Evolutionary conservation across 2,329 filamentous ascomycete species (phyloP), one percentile per base, ranked within the genome.

Genomic region (Lecanicillium sp.): DNA sequence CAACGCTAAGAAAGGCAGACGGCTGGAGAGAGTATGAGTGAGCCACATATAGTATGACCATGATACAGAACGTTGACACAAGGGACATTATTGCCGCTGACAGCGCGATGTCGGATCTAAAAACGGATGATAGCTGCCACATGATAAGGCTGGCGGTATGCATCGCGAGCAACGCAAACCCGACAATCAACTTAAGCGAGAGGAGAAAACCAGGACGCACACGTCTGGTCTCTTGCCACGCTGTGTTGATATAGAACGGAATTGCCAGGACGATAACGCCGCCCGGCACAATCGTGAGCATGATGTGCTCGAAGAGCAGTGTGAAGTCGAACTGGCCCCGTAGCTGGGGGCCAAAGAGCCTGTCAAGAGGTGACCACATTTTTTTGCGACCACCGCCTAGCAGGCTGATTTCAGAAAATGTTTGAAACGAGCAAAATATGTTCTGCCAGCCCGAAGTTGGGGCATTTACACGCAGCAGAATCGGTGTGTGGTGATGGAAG

Each of bases 11-110:
- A 1, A 69, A 40, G 1, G 57, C 51, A 1, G 67, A 67, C 1
- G 67, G 64, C n/a, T 58, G 56, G 2, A 54, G 49, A 4, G 64
- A 60, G 5, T 57, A 59, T 11, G 24, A 49, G 39, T 69, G 66
- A 47, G 68, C 65, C 0, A 49, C 8, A 26, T 61, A 68, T 0
- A 63, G 66, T 3, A 68, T 39, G 0, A 55, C 30, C 1, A 48
- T 51, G 19, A 67, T 51, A 4, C 47, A 54, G 9, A 63, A 6
- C 0, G 59, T 55, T 20, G 61, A 59, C 11, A 64, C 21, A 3
- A 64, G 42, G 0, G 52, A 53, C 6, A 68, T 37, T 0, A 50
- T 50, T 2, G 60, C 51, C 11, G 64, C 59, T 0, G 65, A 54
- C 1, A 65, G 37, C 2, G 65, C 62, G 1, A 54, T 55, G 20